Evolutionary conservation across 768 basidiomycete species (phyloP), one percentile per base, ranked within the genome.

Genomic region (Nidularia pulvinata): DNA sequence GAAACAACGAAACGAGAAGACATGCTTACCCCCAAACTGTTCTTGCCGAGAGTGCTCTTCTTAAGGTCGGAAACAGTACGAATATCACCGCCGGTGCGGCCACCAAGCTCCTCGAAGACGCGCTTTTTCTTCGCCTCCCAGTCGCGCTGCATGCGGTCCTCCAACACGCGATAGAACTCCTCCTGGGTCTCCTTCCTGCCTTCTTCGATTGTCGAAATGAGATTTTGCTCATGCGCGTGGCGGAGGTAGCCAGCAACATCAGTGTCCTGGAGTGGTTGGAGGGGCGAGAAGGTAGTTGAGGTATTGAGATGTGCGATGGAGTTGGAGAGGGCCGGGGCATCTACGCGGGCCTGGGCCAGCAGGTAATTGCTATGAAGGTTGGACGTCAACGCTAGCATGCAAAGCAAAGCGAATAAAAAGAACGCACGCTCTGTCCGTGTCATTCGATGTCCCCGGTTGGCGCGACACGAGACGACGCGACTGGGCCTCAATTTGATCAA

Each of bases 401-500:
- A 52, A 13, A 58, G 48, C 46, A 14, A 36, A 52, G 42, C 32
- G 52, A 22, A 46, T 32, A 22, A 46, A 5, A 13, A 52, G 50
- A 9, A 70, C 88, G 56, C 68, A 90, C 91, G 87, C 90, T 77
- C 86, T 82, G 64, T 87, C 86, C 6, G 81, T 72, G 68, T 91
- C 90, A 39, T 77, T 78, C 1, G 88, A 76, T 16, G 81, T 69
- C 32, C 78, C 81, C 5, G 83, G 81, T 62, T 89, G 88, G 43
- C 86, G 81, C 22, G 89, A 84, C 4, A 90, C 86, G 25, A 98
- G 85, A 42, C 89, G 80, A 16, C 94, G 82, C 2, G 93, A 95
- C 72, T 96, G 93, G 0, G 89, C 86, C 68, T 98, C 96, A 57
- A 99, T 91, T 73, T 98, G 93, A 69, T 96, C 95, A 33, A 98